Conservation (phyloP, 2,329 filamentous ascomycete species). For the Cercospora berteroae region DNA sequence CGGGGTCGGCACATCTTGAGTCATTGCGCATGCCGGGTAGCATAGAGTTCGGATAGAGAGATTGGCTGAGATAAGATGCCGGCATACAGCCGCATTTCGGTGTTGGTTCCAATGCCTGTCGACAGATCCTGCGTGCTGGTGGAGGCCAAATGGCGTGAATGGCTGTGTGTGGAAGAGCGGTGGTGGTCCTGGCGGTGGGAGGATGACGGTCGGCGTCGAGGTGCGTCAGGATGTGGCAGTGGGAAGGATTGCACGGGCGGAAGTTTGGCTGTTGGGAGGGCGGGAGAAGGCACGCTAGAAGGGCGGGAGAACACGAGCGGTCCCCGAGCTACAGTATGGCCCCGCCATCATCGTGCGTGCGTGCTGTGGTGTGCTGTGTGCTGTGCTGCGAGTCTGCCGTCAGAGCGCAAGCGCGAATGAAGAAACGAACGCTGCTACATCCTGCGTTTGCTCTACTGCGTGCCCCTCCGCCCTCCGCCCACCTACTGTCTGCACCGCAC, state of each 20-base stretch:
- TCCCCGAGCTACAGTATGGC: not conserved
- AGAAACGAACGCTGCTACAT: not conserved
- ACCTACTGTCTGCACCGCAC: not conserved
- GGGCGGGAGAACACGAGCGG: not conserved
- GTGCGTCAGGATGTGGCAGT: not conserved
- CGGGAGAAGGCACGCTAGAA: constrained; percentile 1
- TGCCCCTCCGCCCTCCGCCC: not conserved
- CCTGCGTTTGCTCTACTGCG: not conserved
- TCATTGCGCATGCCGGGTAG: not conserved
- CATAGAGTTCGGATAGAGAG: not conserved
- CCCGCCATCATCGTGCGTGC: not conserved
- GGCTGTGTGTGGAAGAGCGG: not conserved
- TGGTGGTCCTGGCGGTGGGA: not conserved
- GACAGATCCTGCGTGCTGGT: not conserved
- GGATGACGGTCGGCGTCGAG: not conserved
- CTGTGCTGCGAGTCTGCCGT: not conserved
- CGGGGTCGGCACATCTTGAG: not conserved
- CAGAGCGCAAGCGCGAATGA: not conserved
- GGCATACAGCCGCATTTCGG: constrained; percentile 5
- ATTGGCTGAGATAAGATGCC: constrained; percentile 4
- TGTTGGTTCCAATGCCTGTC: not conserved
- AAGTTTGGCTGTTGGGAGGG: not conserved
- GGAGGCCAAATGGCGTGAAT: not conserved
- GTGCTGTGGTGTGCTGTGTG: not conserved
- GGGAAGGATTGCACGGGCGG: not conserved